Percentiles rank a stretch among this genome's conserved stretches.
These are phyloP conservation scores for Crucihimalaya himalaica DNA, from an alignment of 345 rosid species.

Conservation along the genomic window DNA sequence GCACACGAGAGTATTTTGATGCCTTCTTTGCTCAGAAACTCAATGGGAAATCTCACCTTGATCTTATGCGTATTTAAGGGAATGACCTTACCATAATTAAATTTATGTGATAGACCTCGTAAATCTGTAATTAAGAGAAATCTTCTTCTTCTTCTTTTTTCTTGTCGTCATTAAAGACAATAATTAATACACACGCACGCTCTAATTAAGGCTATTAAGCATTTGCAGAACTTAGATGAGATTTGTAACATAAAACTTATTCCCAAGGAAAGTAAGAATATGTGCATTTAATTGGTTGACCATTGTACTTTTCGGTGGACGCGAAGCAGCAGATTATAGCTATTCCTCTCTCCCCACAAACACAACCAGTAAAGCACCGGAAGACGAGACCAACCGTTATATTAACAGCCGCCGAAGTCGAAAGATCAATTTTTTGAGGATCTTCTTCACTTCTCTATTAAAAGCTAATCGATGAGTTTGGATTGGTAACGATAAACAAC, in stretches of 20 bases:
- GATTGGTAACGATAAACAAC: background rate
- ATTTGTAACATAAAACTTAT: too few species aligned
- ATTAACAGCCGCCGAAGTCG: conserved; percentile 46
- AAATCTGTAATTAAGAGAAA: too few species aligned
- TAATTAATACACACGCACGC: too few species aligned
- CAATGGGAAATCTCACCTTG: conserved; percentile 46
- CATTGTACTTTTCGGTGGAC: background rate
- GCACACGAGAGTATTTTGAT: conserved; percentile 43
- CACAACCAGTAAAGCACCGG: conserved; percentile 39
- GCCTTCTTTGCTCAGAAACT: conserved; percentile 49
- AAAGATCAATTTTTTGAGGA: conserved; percentile 1
- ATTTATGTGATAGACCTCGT: too few species aligned
- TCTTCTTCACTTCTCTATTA: background rate
- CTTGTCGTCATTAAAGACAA: background rate
- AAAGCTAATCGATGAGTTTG: background rate
- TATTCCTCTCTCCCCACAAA: background rate
- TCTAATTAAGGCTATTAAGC: background rate
- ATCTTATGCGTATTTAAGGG: conserved; percentile 35
- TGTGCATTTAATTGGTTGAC: background rate
- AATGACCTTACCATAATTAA: too few species aligned
- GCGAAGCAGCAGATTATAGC: conserved; percentile 30
- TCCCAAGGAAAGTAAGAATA: background rate
- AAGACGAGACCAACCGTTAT: conserved; percentile 48
- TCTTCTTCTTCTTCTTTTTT: conserved; percentile 1
- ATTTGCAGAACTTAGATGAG: background rate